Percentiles rank a stretch among this genome's conserved stretches.
These are phyloP conservation scores for Fragaria iinumae DNA, from an alignment of 306 rosid species.

Conservation along the genomic window DNA sequence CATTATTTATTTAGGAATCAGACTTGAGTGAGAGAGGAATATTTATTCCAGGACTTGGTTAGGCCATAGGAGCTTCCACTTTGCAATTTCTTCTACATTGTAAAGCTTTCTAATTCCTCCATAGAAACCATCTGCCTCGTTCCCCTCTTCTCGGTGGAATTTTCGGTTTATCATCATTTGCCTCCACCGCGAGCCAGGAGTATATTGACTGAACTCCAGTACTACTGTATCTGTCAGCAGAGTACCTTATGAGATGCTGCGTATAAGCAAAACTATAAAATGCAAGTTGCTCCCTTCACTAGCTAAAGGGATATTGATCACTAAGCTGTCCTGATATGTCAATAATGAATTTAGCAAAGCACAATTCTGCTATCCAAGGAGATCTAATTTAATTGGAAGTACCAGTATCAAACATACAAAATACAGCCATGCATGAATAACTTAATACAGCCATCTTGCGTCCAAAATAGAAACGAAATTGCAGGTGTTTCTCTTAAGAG, in stretches of 20 bases:
- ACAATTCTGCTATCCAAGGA: too few relatives aligned
- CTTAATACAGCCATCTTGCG: neutral
- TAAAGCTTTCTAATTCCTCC: conserved; percentile 84
- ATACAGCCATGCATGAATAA: neutral
- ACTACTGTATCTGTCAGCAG: conserved; percentile 55
- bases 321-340: neutral
- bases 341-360: conserved; percentile 4
- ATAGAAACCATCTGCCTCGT: conserved; percentile 76
- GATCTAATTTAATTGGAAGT: neutral
- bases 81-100: conserved; percentile 55
- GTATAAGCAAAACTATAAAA: neutral
- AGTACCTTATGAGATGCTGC: conserved; percentile 22
- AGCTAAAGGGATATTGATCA: neutral
- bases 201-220: conserved; percentile 83
- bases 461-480: neutral
- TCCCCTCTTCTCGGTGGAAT: conserved; percentile 74
- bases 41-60: conserved; percentile 41
- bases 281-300: neutral
- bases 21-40: conserved; percentile 15
- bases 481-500: neutral
- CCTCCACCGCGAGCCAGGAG: conserved; percentile 78
- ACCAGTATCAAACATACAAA: neutral
- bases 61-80: conserved; percentile 80
- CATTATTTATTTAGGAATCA: neutral
- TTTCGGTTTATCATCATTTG: conserved; percentile 57